Evolutionary conservation across 345 rosid species (phyloP), one percentile per base, ranked within the genome.

Genomic region (Hibiscus syriacus): DNA sequence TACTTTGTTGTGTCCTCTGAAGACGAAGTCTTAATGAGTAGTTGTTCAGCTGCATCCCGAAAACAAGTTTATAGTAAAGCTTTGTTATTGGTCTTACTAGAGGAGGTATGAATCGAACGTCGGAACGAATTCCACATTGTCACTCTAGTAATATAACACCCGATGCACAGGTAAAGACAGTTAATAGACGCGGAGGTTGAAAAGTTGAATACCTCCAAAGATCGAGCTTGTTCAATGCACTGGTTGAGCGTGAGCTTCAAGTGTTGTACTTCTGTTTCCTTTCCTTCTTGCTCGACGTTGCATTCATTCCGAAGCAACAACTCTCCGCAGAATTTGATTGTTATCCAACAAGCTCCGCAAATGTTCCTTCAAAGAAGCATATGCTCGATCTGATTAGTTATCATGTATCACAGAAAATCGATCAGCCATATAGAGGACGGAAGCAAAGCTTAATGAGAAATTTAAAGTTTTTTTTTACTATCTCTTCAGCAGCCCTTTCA

Each of bases 231-330:
- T 61, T 61, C 66, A 0, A 38, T 7, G 49, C 39, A 61, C 32
- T 61, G 66, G 49, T 14, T 61, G 30, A 61, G 50, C 0, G 50
- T 61, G 49, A 22, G 49, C 49, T 61, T 39, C 30, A 61, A 38
- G 49, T 61, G 66, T 38, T 61, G 66, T 6, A 61, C 48, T 61
- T 61, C 50, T 38, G 19, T 61, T 13, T 61, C 66, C 65, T 36
- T 60, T 3, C 17, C 48, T 22, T 60, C 65, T 19, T 60, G 46
- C n/a, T 60, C 48, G 2, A 20, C 5, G 6, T 19, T 60, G 29
- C 65, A 48, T 38, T 60, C 65, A 20, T 36, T 48, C 65, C 38
- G 65, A 38, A 60, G 65, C 65, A 20, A 60, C 65, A 36, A 29
- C 30, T 38, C 48, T 60, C 26, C 64, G 36, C 65, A 60, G 25